phyloP scores from a whole-genome alignment of 495 filamentous ascomycete species.

The Neurospora tetrasperma region DNA sequence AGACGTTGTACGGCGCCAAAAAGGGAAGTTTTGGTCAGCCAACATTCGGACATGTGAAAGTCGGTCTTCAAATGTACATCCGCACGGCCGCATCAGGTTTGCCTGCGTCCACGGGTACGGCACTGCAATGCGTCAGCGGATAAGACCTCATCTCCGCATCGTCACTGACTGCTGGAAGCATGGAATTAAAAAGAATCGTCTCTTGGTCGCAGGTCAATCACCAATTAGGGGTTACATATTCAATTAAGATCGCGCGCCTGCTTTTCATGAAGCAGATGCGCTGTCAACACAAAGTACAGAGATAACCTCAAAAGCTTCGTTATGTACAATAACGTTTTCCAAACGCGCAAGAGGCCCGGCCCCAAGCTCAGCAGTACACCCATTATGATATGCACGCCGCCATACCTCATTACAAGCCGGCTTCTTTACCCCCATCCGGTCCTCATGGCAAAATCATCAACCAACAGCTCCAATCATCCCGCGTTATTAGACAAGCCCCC shows the following conservation, averaged over 20 bases:
- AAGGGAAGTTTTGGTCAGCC: not conserved
- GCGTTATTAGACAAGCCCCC: not conserved
- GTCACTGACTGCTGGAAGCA: not conserved
- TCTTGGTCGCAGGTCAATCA: not conserved
- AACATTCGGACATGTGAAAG: not conserved
- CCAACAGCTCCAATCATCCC: not conserved
- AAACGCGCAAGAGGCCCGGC: not conserved
- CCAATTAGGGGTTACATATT: not conserved
- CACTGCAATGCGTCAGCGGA: not conserved
- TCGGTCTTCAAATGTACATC: not conserved
- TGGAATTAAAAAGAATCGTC: not conserved
- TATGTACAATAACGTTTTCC: not conserved
- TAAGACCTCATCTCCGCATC: not conserved
- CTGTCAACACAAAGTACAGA: not conserved
- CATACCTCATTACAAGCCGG: not conserved
- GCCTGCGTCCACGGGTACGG: not conserved
- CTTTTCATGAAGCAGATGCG: not conserved
- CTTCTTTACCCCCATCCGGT: not conserved
- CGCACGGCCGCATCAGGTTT: not conserved
- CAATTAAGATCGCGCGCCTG: not conserved
- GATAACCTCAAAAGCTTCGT: not conserved
- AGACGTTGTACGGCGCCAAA: not conserved
- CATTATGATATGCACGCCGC: not conserved
- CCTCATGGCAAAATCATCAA: not conserved
- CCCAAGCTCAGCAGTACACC: not conserved